Evolutionary conservation across 495 filamentous ascomycete species (phyloP), one percentile per base, ranked within the genome.

Genomic region (Penicillium herquei): DNA sequence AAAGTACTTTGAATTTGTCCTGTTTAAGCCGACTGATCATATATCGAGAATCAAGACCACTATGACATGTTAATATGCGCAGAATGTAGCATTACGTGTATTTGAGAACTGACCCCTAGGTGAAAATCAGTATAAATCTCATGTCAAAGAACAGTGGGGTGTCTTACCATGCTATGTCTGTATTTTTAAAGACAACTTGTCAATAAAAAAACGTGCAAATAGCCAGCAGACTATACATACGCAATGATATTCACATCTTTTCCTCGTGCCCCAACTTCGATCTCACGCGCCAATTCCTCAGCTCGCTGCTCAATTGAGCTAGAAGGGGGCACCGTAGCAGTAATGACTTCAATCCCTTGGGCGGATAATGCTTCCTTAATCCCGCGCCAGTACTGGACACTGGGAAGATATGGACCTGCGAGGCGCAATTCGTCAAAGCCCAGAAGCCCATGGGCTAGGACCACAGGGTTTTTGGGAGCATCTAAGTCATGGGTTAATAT

Each of bases 331-430:
- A 97, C 92, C 3, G 84, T 80, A 7, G 91, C 84, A 3, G 84
- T 89, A 48, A 96, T 90, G 34, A 97, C 90, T 58, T 92, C 81
- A 14, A 90, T 78, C 3, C 85, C 85, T 56, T 88, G 87, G 43
- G 85, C 80, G 9, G 69, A 74, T 16, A 97, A 73, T 3, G 88
- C 90, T 54, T 94, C 88, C 35, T 81, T 84, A 57, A 98, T 96
- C 1, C 93, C 93, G 34, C 88, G 84, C 93, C 93, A 98, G 69
- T 98, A 98, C 37, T 89, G 83, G 18, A 98, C 83, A 3, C 86
- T 81, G 0, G 91, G 92, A 3, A 96, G 70, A 55, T 80, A 81
- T 40, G 73, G 76, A 11, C 90, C 88, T 8, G 84, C 87, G 6
- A 95, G 71, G 32, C 78, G 85, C 46, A 96, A 74, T 68, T 96